A percentile compares a stretch with the other conserved stretches of the same genome.
phyloP scores from a whole-genome alignment of 352 stramenopile species.

The Phytopythium helicoides region DNA sequence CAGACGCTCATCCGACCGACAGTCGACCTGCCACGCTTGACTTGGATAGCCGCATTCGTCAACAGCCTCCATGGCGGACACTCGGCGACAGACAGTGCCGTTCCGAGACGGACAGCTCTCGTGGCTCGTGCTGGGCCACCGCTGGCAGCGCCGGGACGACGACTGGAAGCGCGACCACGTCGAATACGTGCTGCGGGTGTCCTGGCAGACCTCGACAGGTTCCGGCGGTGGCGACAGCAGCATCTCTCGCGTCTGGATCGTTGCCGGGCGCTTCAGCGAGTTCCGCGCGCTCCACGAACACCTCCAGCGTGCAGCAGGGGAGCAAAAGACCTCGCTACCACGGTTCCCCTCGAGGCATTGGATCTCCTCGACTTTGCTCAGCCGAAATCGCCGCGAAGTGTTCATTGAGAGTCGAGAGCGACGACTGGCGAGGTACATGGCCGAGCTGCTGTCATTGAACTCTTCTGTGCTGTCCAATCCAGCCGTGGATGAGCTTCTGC shows the following conservation, averaged over 20 bases:
- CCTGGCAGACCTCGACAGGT: background rate
- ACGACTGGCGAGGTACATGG: background rate
- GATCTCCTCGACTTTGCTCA: background rate
- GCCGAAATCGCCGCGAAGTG: conserved; percentile 2
- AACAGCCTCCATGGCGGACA: too few relatives aligned
- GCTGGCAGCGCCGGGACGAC: conserved; percentile 5
- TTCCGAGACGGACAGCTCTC: background rate
- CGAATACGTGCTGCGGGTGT: conserved; percentile 8
- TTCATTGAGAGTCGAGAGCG: conserved; percentile 5
- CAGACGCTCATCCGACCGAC: too few relatives aligned
- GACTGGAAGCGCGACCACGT: conserved; percentile 2
- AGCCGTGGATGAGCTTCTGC: background rate
- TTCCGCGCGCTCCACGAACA: conserved; percentile 4
- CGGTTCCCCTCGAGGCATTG: conserved; percentile 1
- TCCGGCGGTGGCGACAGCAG: background rate
- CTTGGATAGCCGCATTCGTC: too few relatives aligned
- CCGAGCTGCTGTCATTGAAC: background rate
- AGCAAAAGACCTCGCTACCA: background rate
- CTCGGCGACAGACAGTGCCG: background rate
- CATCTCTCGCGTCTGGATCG: background rate
- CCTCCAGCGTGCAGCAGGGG: background rate
- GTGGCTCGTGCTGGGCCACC: conserved; percentile 7
- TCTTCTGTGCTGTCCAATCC: background rate
- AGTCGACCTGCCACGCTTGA: too few relatives aligned
- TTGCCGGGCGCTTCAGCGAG: conserved; percentile 3